phyloP scores from a whole-genome alignment of 805 yeast species.

The Sugiyamaella chiloensis region DNA sequence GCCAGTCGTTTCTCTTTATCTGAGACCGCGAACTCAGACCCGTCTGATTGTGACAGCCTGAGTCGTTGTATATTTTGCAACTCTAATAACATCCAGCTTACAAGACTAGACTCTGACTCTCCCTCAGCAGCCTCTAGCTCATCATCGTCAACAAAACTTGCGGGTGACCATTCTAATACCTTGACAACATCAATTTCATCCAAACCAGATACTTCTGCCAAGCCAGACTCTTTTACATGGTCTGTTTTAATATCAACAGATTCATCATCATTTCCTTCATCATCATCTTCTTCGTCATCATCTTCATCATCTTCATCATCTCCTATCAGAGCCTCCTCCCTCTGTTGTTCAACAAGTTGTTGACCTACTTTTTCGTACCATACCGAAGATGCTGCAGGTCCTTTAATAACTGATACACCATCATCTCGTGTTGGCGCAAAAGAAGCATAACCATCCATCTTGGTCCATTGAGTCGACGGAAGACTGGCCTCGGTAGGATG shows the following conservation, averaged over 20 bases:
- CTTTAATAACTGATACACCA: constrained; percentile 50
- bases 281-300: constrained; percentile 24
- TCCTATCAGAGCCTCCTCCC: constrained; percentile 18
- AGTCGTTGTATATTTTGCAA: constrained; percentile 49
- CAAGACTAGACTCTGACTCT: constrained; percentile 42
- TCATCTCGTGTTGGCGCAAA: constrained; percentile 71
- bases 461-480: constrained; percentile 65
- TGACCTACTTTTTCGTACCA: constrained; percentile 34
- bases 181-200: constrained; percentile 28
- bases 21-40: constrained; percentile 25
- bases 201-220: constrained; percentile 6
- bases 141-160: constrained; percentile 47
- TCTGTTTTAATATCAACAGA: background rate
- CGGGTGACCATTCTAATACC: constrained; percentile 50
- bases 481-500: constrained; percentile 43
- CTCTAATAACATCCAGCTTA: constrained; percentile 46
- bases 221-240: background rate
- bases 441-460: constrained; percentile 46
- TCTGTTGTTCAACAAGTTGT: constrained; percentile 8
- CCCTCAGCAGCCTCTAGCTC: constrained; percentile 47
- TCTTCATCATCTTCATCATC: constrained; percentile 22
- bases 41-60: constrained; percentile 36
- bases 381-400: constrained; percentile 30
- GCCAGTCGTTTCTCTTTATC: constrained; percentile 36
- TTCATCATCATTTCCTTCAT: constrained; percentile 8